Conservation (phyloP, 805 yeast species). For the Wickerhamiella parazyma region DNA sequence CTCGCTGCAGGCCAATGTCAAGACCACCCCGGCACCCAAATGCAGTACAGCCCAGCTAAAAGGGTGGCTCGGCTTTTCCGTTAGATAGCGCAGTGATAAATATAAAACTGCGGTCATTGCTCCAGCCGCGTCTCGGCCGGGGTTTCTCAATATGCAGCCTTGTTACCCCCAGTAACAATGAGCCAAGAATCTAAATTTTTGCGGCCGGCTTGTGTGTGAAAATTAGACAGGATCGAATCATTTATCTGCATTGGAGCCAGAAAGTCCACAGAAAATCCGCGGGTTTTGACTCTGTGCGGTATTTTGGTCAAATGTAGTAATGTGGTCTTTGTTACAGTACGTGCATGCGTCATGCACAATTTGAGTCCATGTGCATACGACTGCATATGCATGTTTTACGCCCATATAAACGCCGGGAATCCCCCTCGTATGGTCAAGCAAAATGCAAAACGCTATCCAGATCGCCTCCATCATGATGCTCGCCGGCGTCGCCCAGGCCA, state of each 20-base stretch:
- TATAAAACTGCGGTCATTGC: no score
- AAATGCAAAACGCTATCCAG: constrained; percentile 1
- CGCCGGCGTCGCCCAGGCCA: neutral
- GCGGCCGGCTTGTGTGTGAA: neutral
- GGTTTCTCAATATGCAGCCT: neutral
- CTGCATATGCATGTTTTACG: neutral
- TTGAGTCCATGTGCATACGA: neutral
- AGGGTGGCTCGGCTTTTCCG: no score
- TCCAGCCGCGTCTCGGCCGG: no score
- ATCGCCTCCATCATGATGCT: constrained; percentile 3
- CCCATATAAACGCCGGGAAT: neutral
- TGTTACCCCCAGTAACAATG: neutral
- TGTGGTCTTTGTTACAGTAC: neutral
- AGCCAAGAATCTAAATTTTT: neutral
- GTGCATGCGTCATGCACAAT: neutral
- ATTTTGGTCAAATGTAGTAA: neutral
- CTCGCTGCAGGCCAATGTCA: no score
- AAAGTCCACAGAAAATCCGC: no score
- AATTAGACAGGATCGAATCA: no score
- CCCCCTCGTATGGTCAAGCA: neutral
- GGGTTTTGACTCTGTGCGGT: no score
- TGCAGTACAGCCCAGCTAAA: no score
- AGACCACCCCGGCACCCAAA: no score
- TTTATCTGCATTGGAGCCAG: neutral
- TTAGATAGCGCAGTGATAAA: no score